Evolutionary conservation across 2,329 filamentous ascomycete genomes (phyloP).

Genomic region (Pestalotiopsis sp.): DNA sequence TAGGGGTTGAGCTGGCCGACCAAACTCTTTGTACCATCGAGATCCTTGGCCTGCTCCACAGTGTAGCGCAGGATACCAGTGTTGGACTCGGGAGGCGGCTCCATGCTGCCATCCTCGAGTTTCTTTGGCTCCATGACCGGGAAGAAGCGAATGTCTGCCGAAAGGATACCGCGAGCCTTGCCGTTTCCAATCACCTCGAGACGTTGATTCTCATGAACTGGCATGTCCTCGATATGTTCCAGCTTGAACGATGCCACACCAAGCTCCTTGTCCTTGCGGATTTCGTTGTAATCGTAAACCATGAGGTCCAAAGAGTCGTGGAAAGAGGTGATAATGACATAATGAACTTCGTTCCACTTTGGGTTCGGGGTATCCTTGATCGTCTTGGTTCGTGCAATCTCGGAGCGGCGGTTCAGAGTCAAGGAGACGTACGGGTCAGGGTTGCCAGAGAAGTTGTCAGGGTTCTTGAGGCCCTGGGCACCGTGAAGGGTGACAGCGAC

Average conservation of each 20-base stretch:
- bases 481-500: conserved; percentile 89
- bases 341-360: conserved; percentile 95
- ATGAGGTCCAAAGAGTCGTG: conserved; percentile 84
- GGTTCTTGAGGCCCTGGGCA: conserved; percentile 90
- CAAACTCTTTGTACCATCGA: conserved; percentile 89
- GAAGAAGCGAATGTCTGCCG: conserved; percentile 90
- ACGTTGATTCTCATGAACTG: conserved; percentile 80
- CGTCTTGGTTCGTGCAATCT: conserved; percentile 87
- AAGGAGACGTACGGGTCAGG: conserved; percentile 88
- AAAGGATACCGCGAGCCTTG: conserved; percentile 77
- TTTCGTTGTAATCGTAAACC: conserved; percentile 91
- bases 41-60: conserved; percentile 93
- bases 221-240: conserved; percentile 76
- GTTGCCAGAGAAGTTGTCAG: conserved; percentile 89
- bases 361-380: conserved; percentile 84
- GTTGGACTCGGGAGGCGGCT: conserved; percentile 84
- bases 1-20: conserved; percentile 92
- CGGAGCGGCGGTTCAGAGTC: conserved; percentile 79
- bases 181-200: conserved; percentile 85
- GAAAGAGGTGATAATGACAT: conserved; percentile 90
- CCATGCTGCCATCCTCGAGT: conserved; percentile 73
- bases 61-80: conserved; percentile 94
- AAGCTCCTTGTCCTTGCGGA: conserved; percentile 94
- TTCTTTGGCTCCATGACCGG: conserved; percentile 78
- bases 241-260: conserved; percentile 84